Base-by-base conservation (phyloP, 176 grass and related monocot species). In the Juncus effusus region DNA sequence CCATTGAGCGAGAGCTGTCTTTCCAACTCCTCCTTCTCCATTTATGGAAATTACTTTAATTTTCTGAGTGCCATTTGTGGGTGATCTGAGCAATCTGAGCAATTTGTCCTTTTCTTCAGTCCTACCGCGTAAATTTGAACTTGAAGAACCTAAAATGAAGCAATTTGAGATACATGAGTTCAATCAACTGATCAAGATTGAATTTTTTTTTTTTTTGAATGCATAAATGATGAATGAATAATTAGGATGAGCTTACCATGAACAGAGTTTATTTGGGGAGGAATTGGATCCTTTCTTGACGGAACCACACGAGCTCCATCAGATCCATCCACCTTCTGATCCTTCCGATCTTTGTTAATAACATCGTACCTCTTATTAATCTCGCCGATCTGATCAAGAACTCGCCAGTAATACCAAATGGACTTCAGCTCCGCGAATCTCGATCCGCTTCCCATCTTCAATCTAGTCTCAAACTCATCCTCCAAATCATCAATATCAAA, bases 21-120 rank as follows among this genome's bases (percentile, higher is more conserved):
- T 81, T 42, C 78, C 78, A 1, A 68, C 74, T 58, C 78, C 70
- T 10, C 70, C 69, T 38, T 72, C 41, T 35, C 78, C 78, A 13
- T 15, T 40, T 28, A 81, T 62, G 9, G 78, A 60, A 68, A 78
- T 7, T 2, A 78, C 76, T 28, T 28, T 28, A 50, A 54, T 36
- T 36, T 37, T 56, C 16, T 2, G 8, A 6, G 3, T 44, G n/a
- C 12, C 60, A 13, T 54, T 56, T 2, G 1, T 14, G 2, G 3
- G 6, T 15, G 38, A 12, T 52, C 12, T 11, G n/a, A 76, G 40
- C 74, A 42, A 65, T 1, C 13, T 12, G 56, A 57, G 41, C 1
- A 65, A 12, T 51, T 12, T 44, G 9, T 5, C 38, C 36, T 6
- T 65, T 55, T 55, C 38, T 2, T 5, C 15, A 66, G 55, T 19